Percentiles rank a stretch among this genome's conserved stretches.
phyloP scores from a whole-genome alignment of 2,329 filamentous ascomycete species.

The Akanthomyces uredinophilus region DNA sequence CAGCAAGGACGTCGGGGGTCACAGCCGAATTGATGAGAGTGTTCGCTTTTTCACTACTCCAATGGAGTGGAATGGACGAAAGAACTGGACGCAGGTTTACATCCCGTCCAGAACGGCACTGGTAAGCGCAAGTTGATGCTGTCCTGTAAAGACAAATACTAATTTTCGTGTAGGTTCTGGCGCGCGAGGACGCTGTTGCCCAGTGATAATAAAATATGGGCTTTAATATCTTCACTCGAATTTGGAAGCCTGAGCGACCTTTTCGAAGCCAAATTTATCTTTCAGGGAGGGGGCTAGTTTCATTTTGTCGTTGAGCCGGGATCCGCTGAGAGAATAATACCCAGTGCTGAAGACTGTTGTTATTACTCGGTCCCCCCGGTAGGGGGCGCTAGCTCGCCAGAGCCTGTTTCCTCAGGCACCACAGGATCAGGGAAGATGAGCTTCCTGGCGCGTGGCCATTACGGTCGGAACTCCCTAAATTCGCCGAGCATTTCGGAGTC shows the following conservation, averaged over 20 bases:
- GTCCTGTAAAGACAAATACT: not conserved
- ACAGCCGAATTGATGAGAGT: slow-evolving; percentile 68
- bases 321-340: not conserved
- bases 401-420: slow-evolving; percentile 15
- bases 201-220: slow-evolving; percentile 14
- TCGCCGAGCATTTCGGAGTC: slow-evolving; percentile 13
- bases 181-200: slow-evolving; percentile 33
- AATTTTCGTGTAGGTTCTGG: slow-evolving; percentile 42
- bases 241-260: not conserved
- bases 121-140: slow-evolving; percentile 46
- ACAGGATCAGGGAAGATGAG: not conserved
- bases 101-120: slow-evolving; percentile 78
- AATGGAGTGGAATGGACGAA: slow-evolving; percentile 81
- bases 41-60: slow-evolving; percentile 90
- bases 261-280: not conserved
- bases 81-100: slow-evolving; percentile 91
- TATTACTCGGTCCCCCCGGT: not conserved
- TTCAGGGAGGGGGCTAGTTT: not conserved
- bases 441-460: slow-evolving; percentile 10
- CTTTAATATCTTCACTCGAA: not conserved
- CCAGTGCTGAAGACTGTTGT: not conserved
- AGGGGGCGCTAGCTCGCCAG: not conserved
- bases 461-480: slow-evolving; percentile 12
- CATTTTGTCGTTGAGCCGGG: not conserved
- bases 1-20: slow-evolving; percentile 69